Evolutionary conservation across 2,329 filamentous ascomycete genomes (phyloP), one percentile per base, ranked within the genome.

Genomic region (Trichoderma koningii): DNA sequence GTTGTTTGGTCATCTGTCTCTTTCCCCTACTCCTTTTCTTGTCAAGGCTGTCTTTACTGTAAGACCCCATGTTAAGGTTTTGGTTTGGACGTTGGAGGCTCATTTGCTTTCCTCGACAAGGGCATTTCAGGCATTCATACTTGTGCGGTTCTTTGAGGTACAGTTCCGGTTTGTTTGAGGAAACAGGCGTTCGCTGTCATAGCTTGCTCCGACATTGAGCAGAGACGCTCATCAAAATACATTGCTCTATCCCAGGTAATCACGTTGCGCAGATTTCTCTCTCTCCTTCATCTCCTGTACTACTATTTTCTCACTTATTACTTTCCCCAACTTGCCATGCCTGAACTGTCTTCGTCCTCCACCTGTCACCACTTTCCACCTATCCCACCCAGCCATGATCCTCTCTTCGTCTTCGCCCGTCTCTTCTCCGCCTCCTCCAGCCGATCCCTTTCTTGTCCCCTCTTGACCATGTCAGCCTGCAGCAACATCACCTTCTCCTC

Each of bases 401-500:
- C 42, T 50, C 56, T 61, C 28, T 64, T 47, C 34, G 73, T 7
- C 12, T n/a, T 41, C 10, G 10, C 34, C 23, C 38, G 72, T 64
- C 67, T 72, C 63, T 61, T 67, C 9, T 69, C 69, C 1, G 42
- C 9, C n/a, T 70, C 70, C 4, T 73, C 67, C 12, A 65, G 71
- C 53, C 65, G 71, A 55, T 69, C 71, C 66, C 70, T 68, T n/a
- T 74, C 69, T 3, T 69, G 66, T 2, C 73, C 71, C 51, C 73
- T 70, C 42, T 72, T 62, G 0, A 67, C 73, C 72, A 76, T 75
- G 53, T 72, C 68, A 17, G 71, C 73, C 56, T 76, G 73, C 66
- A 76, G 69, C 34, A 69, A 62, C 75, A 74, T 75, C 4, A 71
- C 71, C 64, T 73, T 76, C 64, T 70, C 71, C 48, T 76, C 75